Evolutionary conservation across 306 rosid species (phyloP).

Genomic region (Lotus japonicus): DNA sequence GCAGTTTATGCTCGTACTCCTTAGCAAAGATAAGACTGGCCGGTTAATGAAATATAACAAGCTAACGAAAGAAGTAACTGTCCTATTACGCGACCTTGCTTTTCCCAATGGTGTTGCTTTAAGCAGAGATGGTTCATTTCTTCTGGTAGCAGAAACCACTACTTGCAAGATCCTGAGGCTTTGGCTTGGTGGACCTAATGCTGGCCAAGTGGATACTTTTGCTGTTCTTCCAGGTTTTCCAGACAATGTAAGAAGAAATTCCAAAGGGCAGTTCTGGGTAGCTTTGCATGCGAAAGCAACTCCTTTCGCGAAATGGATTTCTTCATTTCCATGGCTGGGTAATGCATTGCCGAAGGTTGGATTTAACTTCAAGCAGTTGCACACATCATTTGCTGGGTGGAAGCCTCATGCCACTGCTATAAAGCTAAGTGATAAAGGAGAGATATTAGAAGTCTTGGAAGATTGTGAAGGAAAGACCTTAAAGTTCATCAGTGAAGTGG

Average conservation of each 20-base stretch:
- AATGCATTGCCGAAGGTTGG: constrained; percentile 49
- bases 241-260: constrained; percentile 67
- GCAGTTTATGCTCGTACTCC: constrained; percentile 58
- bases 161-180: constrained; percentile 51
- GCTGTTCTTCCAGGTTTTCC: constrained; percentile 75
- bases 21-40: constrained; percentile 69
- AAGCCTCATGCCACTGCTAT: constrained; percentile 67
- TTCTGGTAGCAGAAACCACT: constrained; percentile 73
- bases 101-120: constrained; percentile 84
- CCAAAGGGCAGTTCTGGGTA: constrained; percentile 79
- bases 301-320: constrained; percentile 32
- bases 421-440: constrained; percentile 61
- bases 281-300: constrained; percentile 70
- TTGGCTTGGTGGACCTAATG: constrained; percentile 80
- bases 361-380: constrained; percentile 48
- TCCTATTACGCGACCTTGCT: constrained; percentile 50
- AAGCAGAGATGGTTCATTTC: constrained; percentile 66
- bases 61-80: constrained; percentile 56
- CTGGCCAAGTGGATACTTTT: constrained; percentile 58
- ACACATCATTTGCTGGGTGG: constrained; percentile 48
- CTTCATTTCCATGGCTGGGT: constrained; percentile 54
- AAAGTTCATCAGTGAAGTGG: constrained; percentile 76
- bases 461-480: constrained; percentile 65
- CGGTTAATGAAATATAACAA: constrained; percentile 60
- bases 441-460: constrained; percentile 60